These are phyloP conservation scores for Brassica balearica DNA, from an alignment of 441 rosid genomes.

Conservation along the genomic window DNA sequence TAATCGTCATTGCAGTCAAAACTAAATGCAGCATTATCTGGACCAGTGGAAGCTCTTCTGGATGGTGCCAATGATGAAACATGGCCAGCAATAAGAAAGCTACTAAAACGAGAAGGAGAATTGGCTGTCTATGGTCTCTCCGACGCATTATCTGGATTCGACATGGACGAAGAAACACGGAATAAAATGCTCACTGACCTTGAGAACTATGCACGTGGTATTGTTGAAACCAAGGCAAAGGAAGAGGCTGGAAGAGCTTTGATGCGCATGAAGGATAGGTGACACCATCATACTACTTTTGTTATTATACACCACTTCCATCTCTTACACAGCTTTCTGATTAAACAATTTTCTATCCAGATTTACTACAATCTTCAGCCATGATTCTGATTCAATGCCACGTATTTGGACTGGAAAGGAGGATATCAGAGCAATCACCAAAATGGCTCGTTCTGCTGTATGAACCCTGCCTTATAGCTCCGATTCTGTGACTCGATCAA, in stretches of 20 bases:
- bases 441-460: slow-evolving; percentile 94
- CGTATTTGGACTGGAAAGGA: slow-evolving; percentile 99
- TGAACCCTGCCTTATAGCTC: slow-evolving; percentile 39
- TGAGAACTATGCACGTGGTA: slow-evolving; percentile 67
- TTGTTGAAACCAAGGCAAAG: slow-evolving; percentile 89
- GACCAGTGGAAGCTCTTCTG: slow-evolving; percentile 94
- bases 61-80: slow-evolving; percentile 89
- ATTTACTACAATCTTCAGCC: slow-evolving; percentile 89
- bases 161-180: slow-evolving; percentile 72
- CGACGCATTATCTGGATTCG: slow-evolving; percentile 75
- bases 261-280: slow-evolving; percentile 97
- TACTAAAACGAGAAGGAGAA: slow-evolving; percentile 71
- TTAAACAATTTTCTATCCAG: slow-evolving; percentile 50
- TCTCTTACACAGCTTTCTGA: slow-evolving; percentile 30
- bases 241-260: slow-evolving; percentile 93
- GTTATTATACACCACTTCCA: not conserved
- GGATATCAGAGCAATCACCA: slow-evolving; percentile 95
- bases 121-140: slow-evolving; percentile 77
- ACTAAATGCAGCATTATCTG: slow-evolving; percentile 74
- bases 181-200: slow-evolving; percentile 66
- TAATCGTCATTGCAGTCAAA: slow-evolving; percentile 63
- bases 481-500: not conserved
- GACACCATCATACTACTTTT: slow-evolving; percentile 27
- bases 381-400: slow-evolving; percentile 99
- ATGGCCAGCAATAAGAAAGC: slow-evolving; percentile 91